A percentile compares a stretch with the other conserved stretches of the same genome.
Conservation (phyloP, 176 grass and related monocot genomes). For the bread wheat (Triticum aestivum) region IWGSC_CS_RefSeq_v2.1 NC_057808.1:430889221-430889720, state of each 20-base stretch:
- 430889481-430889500: not conserved
- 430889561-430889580: no score
- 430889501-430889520: not conserved
- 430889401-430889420: not conserved
- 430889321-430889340: not conserved
- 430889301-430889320: not conserved
- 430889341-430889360: not conserved
- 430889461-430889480: not conserved
- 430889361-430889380: not conserved
- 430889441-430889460: not conserved
- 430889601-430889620: no score
- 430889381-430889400: not conserved
- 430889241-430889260: not conserved
- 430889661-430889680: no score
- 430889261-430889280: not conserved
- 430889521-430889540: not conserved
- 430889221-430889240: not conserved
- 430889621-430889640: no score
- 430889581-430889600: no score
- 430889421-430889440: not conserved
- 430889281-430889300: constrained; percentile 13
- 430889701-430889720: no score
- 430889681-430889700: no score
- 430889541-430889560: not conserved
- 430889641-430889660: no score